A percentile compares a stretch with the other conserved stretches of the same genome.
Evolutionary conservation across 768 basidiomycete species (phyloP).

Genomic region (Agaricus sinodeliciosus): DNA sequence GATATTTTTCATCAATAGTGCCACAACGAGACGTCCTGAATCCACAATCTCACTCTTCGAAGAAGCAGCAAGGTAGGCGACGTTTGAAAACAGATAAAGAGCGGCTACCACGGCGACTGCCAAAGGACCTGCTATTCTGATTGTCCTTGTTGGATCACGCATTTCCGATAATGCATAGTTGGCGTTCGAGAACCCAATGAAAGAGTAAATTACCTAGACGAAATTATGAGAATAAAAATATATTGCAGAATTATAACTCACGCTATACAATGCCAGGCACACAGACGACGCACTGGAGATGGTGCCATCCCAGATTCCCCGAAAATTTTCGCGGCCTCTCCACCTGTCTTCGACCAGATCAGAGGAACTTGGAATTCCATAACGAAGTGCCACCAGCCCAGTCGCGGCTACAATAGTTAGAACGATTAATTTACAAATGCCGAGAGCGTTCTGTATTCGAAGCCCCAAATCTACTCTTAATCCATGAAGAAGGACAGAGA

Average conservation of each 20-base stretch:
- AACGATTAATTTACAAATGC: conserved; percentile 45
- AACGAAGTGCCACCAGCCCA: conserved; percentile 35
- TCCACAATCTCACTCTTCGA: conserved; percentile 45
- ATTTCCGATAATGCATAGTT: conserved; percentile 55
- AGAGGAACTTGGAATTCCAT: conserved; percentile 20
- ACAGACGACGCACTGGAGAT: conserved; percentile 37
- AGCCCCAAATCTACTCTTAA: conserved; percentile 40
- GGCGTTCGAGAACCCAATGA: conserved; percentile 50
- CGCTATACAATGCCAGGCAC: conserved; percentile 43
- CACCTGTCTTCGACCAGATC: conserved; percentile 22
- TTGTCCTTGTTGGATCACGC: conserved; percentile 44
- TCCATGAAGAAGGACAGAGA: conserved; percentile 30
- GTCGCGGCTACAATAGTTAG: conserved; percentile 38
- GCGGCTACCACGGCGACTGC: conserved; percentile 40
- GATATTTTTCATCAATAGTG: conserved; percentile 49
- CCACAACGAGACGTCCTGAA: conserved; percentile 46
- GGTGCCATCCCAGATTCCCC: conserved; percentile 28
- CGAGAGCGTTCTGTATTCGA: conserved; percentile 51
- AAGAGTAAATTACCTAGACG: conserved; percentile 30
- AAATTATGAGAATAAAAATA: neutral
- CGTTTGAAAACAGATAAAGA: conserved; percentile 44
- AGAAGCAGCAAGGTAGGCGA: conserved; percentile 57
- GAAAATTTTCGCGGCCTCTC: conserved; percentile 13
- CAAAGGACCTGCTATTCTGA: conserved; percentile 48
- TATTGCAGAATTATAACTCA: conserved; percentile 8